Evolutionary conservation across 164 flowering plant species (phyloP).

Genomic region (Vitis rupestris): DNA sequence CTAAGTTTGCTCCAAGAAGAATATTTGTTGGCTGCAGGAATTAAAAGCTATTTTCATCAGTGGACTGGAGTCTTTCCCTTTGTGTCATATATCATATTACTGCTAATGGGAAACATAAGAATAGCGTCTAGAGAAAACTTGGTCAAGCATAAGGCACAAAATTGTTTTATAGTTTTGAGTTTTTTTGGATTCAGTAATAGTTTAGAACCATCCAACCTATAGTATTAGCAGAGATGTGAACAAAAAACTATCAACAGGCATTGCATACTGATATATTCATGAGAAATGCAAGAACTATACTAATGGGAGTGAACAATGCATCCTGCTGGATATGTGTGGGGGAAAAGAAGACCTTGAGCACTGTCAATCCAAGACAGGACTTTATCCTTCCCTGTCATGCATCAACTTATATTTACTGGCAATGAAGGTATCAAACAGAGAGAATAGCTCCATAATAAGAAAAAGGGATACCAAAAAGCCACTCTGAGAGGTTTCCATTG

Average conservation of each 20-base stretch:
- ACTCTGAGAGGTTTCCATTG: slow-evolving; percentile 49
- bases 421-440: neutral
- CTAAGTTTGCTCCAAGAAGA: slow-evolving; percentile 23
- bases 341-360: slow-evolving; percentile 45
- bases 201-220: too few species aligned
- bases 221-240: neutral
- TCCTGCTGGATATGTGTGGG: slow-evolving; percentile 44
- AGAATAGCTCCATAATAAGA: neutral
- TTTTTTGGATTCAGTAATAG: too few species aligned
- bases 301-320: slow-evolving; percentile 37
- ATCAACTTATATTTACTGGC: neutral
- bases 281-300: neutral
- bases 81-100: neutral
- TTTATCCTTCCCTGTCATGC: slow-evolving; percentile 36
- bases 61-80: too few species aligned
- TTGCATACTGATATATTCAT: neutral
- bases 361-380: slow-evolving; percentile 44
- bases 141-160: too few species aligned
- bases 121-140: too few species aligned
- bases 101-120: neutral
- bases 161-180: too few species aligned
- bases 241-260: neutral
- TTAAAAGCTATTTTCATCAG: neutral
- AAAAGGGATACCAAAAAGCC: slow-evolving; percentile 41
- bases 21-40: slow-evolving; percentile 41